A percentile compares a stretch with the other conserved stretches of the same genome.
phyloP scores from a whole-genome alignment of 306 rosid genomes.

The Cucurbita argyrosperma region DNA sequence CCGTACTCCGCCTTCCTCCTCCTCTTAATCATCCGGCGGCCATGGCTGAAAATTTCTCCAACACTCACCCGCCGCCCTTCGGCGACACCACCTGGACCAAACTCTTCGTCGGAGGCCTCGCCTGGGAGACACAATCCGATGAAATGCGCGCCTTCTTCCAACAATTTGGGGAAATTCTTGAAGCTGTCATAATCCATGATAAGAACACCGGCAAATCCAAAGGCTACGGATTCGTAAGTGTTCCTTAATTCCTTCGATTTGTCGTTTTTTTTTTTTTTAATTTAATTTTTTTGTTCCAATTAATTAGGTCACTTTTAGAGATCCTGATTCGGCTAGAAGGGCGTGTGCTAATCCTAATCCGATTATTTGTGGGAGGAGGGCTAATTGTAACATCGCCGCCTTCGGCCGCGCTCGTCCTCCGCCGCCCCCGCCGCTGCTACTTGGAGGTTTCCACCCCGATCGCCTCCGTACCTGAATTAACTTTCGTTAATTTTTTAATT shows the following conservation, averaged over 20 bases:
- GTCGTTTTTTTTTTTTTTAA: not conserved
- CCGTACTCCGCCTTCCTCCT: too few species aligned
- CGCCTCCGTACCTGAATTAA: too few species aligned
- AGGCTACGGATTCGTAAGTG: constrained; percentile 29
- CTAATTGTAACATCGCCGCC: constrained; percentile 36
- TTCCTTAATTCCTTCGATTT: not conserved
- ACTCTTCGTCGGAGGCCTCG: constrained; percentile 26
- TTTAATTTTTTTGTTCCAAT: not conserved
- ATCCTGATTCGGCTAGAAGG: constrained; percentile 48
- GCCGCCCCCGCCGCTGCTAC: not conserved
- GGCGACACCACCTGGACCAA: constrained; percentile 25
- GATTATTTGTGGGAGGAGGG: constrained; percentile 60
- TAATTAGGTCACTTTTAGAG: constrained; percentile 53
- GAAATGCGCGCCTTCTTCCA: constrained; percentile 13
- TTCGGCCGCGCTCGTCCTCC: constrained; percentile 8
- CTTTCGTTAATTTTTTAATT: too few species aligned
- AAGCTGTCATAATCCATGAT: constrained; percentile 24
- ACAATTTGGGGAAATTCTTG: constrained; percentile 24
- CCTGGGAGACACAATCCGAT: constrained; percentile 22
- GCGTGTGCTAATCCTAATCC: constrained; percentile 60
- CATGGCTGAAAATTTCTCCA: not conserved
- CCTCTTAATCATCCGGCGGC: too few species aligned
- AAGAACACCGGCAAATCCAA: constrained; percentile 22
- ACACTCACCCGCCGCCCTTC: not conserved
- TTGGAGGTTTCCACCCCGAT: too few species aligned